phyloP scores from a whole-genome alignment of 495 filamentous ascomycete species.

The Usnea hakonensis region DNA sequence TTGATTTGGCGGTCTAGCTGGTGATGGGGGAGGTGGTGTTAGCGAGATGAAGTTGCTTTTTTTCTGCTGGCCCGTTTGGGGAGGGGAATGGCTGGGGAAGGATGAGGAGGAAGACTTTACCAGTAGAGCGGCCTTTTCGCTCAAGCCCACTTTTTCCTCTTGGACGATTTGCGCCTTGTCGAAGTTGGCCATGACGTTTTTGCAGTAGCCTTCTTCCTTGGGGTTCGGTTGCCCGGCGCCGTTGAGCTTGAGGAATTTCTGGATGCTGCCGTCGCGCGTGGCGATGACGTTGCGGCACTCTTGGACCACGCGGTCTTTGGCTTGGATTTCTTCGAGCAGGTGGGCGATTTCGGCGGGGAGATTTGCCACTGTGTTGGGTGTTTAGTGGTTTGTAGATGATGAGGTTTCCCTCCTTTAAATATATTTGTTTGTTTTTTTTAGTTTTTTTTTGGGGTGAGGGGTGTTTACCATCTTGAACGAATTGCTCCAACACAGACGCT shows the following conservation, averaged over 20 bases:
- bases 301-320: constrained; percentile 74
- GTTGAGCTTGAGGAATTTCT: constrained; percentile 82
- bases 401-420: neutral
- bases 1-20: constrained; percentile 79
- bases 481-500: constrained; percentile 85
- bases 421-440: too few species aligned
- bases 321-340: constrained; percentile 86
- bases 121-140: constrained; percentile 65
- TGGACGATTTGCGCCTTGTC: constrained; percentile 65
- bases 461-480: constrained; percentile 64
- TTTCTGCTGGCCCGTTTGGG: neutral
- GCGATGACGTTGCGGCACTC: constrained; percentile 67
- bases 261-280: constrained; percentile 69
- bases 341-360: constrained; percentile 86
- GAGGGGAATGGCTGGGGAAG: constrained; percentile 1
- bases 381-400: constrained; percentile 11
- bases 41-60: constrained; percentile 10
- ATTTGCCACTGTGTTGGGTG: constrained; percentile 55
- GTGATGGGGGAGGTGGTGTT: constrained; percentile 16
- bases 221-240: constrained; percentile 76
- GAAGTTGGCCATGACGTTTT: constrained; percentile 63
- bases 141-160: constrained; percentile 77
- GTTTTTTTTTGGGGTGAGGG: too few species aligned
- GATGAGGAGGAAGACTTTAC: constrained; percentile 25
- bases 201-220: constrained; percentile 70